Conservation (phyloP, 768 basidiomycete genomes). For the Vararia minispora region DNA sequence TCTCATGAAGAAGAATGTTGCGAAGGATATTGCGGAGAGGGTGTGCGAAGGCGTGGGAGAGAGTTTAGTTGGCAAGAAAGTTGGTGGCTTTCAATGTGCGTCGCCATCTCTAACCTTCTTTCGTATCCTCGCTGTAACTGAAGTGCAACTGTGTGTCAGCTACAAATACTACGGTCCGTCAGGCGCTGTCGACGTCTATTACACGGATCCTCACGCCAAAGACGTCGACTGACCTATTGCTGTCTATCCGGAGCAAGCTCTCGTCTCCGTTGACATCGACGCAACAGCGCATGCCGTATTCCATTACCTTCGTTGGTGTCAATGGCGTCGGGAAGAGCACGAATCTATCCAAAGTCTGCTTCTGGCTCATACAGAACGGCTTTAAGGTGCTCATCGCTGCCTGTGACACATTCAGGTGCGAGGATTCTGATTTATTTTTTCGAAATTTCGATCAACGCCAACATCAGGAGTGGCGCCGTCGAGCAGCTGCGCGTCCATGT, state of each 20-base stretch:
- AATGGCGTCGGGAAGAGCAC: constrained; percentile 99
- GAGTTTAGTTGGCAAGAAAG: constrained; percentile 79
- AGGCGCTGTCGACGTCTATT: constrained; percentile 74
- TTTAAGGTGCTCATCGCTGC: constrained; percentile 92
- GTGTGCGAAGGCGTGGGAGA: constrained; percentile 93
- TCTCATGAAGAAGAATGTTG: constrained; percentile 98
- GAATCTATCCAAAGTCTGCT: constrained; percentile 95
- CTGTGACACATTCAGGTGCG: constrained; percentile 89
- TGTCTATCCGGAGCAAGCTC: constrained; percentile 86
- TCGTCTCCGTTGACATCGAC: constrained; percentile 62
- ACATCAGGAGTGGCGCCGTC: constrained; percentile 80
- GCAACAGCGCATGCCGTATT: constrained; percentile 77
- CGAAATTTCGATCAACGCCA: background rate
- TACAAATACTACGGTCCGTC: constrained; percentile 72
- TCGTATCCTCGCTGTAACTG: constrained; percentile 6
- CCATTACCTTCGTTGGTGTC: constrained; percentile 94
- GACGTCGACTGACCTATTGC: constrained; percentile 90
- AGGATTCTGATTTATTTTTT: constrained; percentile 1
- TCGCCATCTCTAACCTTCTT: constrained; percentile 8
- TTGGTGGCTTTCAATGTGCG: constrained; percentile 83
- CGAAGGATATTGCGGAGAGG: constrained; percentile 89
- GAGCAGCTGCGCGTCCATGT: constrained; percentile 97
- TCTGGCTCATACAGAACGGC: constrained; percentile 97
- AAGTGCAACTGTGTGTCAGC: constrained; percentile 39
- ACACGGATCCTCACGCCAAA: constrained; percentile 94